Base-by-base conservation (phyloP, 2,329 filamentous ascomycete genomes). In the Neodidymelliopsis sp. region DNA sequence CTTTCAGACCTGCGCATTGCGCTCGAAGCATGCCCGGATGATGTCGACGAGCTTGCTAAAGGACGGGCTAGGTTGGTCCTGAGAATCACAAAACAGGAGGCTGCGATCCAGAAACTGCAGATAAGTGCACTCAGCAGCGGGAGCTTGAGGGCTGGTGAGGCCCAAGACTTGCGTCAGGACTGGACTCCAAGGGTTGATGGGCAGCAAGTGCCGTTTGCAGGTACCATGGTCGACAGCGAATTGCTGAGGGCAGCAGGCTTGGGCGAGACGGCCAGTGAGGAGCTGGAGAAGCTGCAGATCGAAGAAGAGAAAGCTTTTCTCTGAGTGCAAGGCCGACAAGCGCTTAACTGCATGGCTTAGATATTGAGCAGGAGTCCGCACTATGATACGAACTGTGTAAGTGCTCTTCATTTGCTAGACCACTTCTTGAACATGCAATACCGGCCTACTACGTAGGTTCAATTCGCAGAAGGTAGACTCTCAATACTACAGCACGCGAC, bases 161-260 rank as follows among this genome's bases (percentile, higher is more conserved):
- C 42, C 9, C 15, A 53, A 13, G 54, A 56, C 10, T 13, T 59
- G 40, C 53, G 60, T 1, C 52, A 54, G 28, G 56, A 54, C 1
- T 69, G 65, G 57, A 53, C 49, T 38, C 41, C 45, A 3, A 41
- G 59, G 39, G 52, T 48, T 9, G 52, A 58, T 9, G 68, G 63
- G 1, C 51, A 54, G 1, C 58, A 57, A 45, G 59, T 69, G 15
- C 36, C 40, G 4, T 65, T 73, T 52, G 69, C 65, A 4, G 70
- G 69, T 1, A 57, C 56, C 0, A 59, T 64, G 60, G 62, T 69
- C 19, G 67, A 70, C 30, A 64, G 59, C 18, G 63, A 66, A 34
- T 37, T 71, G 30, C 52, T 70, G 12, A 65, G 59, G 53, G 60
- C 54, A 4, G 66, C 65, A 4, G 70, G 68, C 3, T 33, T 71